A percentile compares a stretch with the other conserved stretches of the same genome.
Evolutionary conservation across 1,139 yeast genomes (phyloP).

Genomic region (Pichia sp.): DNA sequence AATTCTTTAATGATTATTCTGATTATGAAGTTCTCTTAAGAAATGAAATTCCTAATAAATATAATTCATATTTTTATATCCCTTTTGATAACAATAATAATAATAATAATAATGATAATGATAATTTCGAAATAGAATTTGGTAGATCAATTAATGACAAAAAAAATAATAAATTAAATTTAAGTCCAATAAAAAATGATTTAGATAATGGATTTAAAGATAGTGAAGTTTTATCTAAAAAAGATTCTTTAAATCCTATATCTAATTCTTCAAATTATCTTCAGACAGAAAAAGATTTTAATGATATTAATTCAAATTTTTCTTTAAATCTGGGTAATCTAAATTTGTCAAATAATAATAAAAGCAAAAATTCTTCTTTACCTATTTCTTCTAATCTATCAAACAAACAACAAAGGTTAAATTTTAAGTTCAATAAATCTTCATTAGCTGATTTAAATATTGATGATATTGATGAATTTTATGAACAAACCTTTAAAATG

Average conservation of each 20-base stretch:
- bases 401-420: too few relatives aligned
- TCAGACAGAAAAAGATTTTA: neutral
- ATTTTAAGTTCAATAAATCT: too few relatives aligned
- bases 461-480: slow-evolving; percentile 19
- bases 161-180: slow-evolving; percentile 13
- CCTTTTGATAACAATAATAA: too few relatives aligned
- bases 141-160: slow-evolving; percentile 16
- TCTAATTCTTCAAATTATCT: neutral
- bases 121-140: slow-evolving; percentile 11
- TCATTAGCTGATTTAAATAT: slow-evolving; percentile 13
- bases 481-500: slow-evolving; percentile 23
- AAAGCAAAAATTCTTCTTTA: neutral
- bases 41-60: slow-evolving; percentile 24
- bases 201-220: slow-evolving; percentile 20
- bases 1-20: slow-evolving; percentile 21
- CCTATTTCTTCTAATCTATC: neutral
- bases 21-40: slow-evolving; percentile 28
- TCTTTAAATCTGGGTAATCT: slow-evolving; percentile 8
- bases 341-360: neutral
- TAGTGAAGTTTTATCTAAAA: slow-evolving; percentile 24
- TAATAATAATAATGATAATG: too few relatives aligned
- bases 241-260: slow-evolving; percentile 14
- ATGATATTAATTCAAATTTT: neutral
- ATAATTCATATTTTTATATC: slow-evolving; percentile 20
- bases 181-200: slow-evolving; percentile 23